Evolutionary conservation across 345 rosid species (phyloP).

Genomic region (Linum tenue): DNA sequence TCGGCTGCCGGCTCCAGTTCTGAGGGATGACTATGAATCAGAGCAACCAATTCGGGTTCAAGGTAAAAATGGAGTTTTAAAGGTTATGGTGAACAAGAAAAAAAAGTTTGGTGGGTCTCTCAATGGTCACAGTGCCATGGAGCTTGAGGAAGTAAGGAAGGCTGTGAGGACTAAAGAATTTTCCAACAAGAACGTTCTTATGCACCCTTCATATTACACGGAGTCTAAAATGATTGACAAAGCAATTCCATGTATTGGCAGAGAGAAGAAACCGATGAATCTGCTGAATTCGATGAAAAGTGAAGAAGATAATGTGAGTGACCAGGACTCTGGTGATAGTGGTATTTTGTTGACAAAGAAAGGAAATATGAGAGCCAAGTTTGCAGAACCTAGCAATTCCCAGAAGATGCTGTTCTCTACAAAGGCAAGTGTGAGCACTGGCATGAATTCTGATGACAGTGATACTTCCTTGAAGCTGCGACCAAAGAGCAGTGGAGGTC

Average conservation of each 20-base stretch:
- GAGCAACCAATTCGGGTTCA: constrained; percentile 73
- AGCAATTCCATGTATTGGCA: constrained; percentile 21
- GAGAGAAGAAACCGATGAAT: constrained; percentile 30
- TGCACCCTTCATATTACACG: constrained; percentile 11
- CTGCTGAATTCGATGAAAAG: constrained; percentile 26
- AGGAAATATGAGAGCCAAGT: constrained; percentile 30
- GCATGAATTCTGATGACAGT: constrained; percentile 21
- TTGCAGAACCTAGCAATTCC: constrained; percentile 26
- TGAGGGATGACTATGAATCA: constrained; percentile 41
- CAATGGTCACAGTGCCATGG: constrained; percentile 24
- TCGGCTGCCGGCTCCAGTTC: constrained; percentile 25
- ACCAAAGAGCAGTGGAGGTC: constrained; percentile 1
- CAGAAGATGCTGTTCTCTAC: constrained; percentile 14
- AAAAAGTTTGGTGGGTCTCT: constrained; percentile 41
- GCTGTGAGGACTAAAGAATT: constrained; percentile 30
- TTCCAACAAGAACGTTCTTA: constrained; percentile 32
- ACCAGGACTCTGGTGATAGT: constrained; percentile 40
- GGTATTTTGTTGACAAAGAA: constrained; percentile 33
- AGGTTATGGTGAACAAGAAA: constrained; percentile 76
- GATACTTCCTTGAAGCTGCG: constrained; percentile 19
- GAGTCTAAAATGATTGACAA: too few relatives aligned
- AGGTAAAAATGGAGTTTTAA: constrained; percentile 88
- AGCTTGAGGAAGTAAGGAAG: constrained; percentile 31
- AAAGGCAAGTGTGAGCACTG: constrained; percentile 8
- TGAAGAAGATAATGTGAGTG: constrained; percentile 30